Percentiles rank a stretch among this genome's conserved stretches.
phyloP scores from a whole-genome alignment of 805 yeast species.

The Metschnikowia kofuensis region DNA sequence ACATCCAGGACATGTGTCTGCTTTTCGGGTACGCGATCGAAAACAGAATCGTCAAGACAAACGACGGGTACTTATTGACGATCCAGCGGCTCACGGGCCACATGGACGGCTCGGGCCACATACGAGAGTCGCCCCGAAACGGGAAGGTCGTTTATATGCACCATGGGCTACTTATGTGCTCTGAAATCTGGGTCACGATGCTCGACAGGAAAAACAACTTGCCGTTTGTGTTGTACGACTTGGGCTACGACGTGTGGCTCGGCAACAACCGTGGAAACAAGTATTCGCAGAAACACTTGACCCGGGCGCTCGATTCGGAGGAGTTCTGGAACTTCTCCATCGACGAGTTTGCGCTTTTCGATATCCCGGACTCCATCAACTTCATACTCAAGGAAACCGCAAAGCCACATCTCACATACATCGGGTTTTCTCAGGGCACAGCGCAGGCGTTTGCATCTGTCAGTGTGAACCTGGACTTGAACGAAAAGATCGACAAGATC shows the following conservation, averaged over 20 bases:
- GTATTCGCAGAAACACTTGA: constrained; percentile 77
- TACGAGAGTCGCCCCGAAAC: constrained; percentile 11
- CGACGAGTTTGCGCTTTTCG: constrained; percentile 88
- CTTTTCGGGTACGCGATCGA: constrained; percentile 70
- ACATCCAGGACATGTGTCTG: constrained; percentile 63
- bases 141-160: constrained; percentile 72
- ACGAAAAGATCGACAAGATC: constrained; percentile 51
- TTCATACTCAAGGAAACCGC: constrained; percentile 57
- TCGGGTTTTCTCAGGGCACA: constrained; percentile 93
- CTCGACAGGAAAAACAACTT: constrained; percentile 41
- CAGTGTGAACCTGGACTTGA: constrained; percentile 61
- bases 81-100: constrained; percentile 60
- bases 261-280: constrained; percentile 94
- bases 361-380: constrained; percentile 80
- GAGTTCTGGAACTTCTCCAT: constrained; percentile 85
- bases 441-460: constrained; percentile 90
- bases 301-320: constrained; percentile 31
- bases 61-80: constrained; percentile 73
- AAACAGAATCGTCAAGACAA: constrained; percentile 72
- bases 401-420: constrained; percentile 50
- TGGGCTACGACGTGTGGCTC: constrained; percentile 92
- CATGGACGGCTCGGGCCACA: constrained; percentile 3
- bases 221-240: constrained; percentile 72
- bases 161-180: constrained; percentile 87
- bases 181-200: constrained; percentile 69